Conservation (phyloP, 2,329 filamentous ascomycete genomes). For the Paraphaeosphaeria minitans region DNA sequence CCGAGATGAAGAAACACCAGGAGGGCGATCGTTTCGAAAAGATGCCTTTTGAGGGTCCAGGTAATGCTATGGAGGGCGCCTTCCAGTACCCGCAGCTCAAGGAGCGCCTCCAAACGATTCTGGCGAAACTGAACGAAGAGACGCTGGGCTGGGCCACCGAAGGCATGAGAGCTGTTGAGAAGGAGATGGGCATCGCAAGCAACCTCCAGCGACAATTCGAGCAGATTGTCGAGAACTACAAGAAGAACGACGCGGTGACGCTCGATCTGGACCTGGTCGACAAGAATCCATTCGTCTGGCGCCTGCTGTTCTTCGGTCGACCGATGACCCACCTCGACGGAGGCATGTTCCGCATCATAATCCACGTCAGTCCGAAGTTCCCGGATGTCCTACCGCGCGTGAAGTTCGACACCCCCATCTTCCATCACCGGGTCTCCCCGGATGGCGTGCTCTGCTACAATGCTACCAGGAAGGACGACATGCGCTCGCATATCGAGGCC, state of each 20-base stretch:
- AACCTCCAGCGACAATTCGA: conserved; percentile 85
- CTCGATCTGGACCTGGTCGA: conserved; percentile 78
- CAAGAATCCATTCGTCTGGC: conserved; percentile 88
- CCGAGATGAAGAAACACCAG: conserved; percentile 65
- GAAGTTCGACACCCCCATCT: conserved; percentile 78
- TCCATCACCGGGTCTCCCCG: conserved; percentile 83
- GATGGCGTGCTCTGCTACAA: conserved; percentile 82
- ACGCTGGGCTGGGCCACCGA: conserved; percentile 71
- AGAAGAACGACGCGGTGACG: conserved; percentile 69
- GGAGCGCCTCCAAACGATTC: conserved; percentile 70
- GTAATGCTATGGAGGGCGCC: conserved; percentile 83
- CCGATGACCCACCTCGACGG: conserved; percentile 94
- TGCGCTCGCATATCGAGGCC: conserved; percentile 80
- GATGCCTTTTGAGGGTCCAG: conserved; percentile 83
- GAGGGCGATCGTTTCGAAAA: conserved; percentile 69
- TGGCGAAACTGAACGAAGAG: conserved; percentile 73
- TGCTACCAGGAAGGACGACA: conserved; percentile 72
- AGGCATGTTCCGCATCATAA: conserved; percentile 74
- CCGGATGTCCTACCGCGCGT: conserved; percentile 88
- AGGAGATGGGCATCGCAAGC: conserved; percentile 76
- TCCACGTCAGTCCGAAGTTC: conserved; percentile 82
- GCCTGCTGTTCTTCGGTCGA: conserved; percentile 84
- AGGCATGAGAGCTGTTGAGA: conserved; percentile 65
- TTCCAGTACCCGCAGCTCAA: conserved; percentile 82
- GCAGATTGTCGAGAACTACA: conserved; percentile 78